Evolutionary conservation across 2,329 filamentous ascomycete genomes (phyloP), one percentile per base, ranked within the genome.

Genomic region (Daldinia sp.): DNA sequence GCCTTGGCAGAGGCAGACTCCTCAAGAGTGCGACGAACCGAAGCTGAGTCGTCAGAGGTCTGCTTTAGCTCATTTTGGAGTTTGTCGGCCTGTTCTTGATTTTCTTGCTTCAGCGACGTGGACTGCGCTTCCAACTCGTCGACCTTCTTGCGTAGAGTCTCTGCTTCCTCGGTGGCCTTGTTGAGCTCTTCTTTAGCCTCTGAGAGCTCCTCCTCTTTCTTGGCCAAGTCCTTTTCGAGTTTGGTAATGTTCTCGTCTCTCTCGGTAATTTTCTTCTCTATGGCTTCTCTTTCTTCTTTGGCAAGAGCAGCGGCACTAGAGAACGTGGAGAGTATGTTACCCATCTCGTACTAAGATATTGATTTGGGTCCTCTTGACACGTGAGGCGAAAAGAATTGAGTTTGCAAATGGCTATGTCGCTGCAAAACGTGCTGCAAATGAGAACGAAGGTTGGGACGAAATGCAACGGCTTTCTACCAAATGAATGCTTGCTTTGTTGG

Each of bases 271-370:
- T 72, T 72, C 51, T 70, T 67, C 33, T 72, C 63, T 46, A 68
- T 60, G 23, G 67, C 69, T 42, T 69, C 69, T 42, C 69, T 72
- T 70, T 76, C 74, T 57, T 74, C 70, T 68, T 77, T 74, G 70
- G 73, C 74, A 60, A 79, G 68, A 69, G 74, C 73, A 70, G 74
- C 74, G 75, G 75, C 74, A 68, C 73, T 74, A 18, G 77, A 75
- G 74, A 81, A 79, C 63, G 75, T 75, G 69, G 79, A 81, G 65
- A 81, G 75, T 73, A 81, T 79, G 77, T 79, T 79, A 74, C 79
- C 79, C 79, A 81, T 81, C 33, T 61, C 60, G 69, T 60, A 39
- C 10, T 13, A 50, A 44, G 13, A 20, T 23, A 23, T n/a, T 42
- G 30, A 15, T 41, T 57, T 9, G 35, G 23, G 23, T 44, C 26